Evolutionary conservation across 202 grass and related monocot genomes (phyloP).

Genomic region (Brachypodium distachyon): DNA sequence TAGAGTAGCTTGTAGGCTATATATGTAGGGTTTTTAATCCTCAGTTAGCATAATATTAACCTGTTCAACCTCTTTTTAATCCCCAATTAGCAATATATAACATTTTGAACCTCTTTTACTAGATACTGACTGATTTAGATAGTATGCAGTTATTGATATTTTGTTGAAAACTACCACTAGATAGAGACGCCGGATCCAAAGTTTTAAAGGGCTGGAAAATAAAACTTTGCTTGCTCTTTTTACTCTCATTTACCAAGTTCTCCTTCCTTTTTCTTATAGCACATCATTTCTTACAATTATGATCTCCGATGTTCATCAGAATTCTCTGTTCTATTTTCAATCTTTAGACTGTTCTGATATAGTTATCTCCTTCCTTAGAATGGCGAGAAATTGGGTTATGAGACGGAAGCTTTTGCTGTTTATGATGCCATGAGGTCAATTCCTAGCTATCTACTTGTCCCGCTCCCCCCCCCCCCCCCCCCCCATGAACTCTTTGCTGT

Average conservation of each 20-base stretch:
- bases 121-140: background rate
- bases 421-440: constrained; percentile 89
- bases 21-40: background rate
- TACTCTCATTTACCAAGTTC: background rate
- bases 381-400: constrained; percentile 86
- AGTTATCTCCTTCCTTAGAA: constrained; percentile 42
- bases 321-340: background rate
- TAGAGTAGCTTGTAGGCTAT: constrained; percentile 11
- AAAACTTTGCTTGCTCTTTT: background rate
- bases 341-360: constrained; percentile 4
- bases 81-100: background rate
- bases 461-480: background rate
- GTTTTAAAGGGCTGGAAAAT: background rate
- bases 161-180: background rate
- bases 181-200: background rate
- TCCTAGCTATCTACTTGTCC: background rate
- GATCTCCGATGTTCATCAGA: background rate
- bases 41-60: background rate
- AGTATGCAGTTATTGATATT: background rate
- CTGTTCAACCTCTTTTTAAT: background rate
- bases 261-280: background rate
- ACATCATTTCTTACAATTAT: background rate
- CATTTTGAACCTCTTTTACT: background rate
- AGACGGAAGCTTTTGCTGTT: constrained; percentile 88
- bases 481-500: background rate